Base-by-base conservation (phyloP, 306 rosid species). In the Pachyrhizus erosus region DNA sequence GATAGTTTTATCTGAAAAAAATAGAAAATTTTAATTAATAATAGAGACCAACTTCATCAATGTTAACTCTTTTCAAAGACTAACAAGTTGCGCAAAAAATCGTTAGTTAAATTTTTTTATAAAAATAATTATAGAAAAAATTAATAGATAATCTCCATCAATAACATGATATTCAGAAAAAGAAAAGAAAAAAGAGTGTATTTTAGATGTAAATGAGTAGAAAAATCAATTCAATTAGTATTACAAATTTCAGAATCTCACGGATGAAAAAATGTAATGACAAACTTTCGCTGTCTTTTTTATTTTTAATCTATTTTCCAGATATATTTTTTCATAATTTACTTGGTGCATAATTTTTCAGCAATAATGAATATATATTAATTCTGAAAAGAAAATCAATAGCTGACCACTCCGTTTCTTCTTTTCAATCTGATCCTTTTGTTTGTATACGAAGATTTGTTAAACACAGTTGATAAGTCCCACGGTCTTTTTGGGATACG, bases 281-380 rank as follows among this genome's bases (percentile, higher is more conserved):
- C 83, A 83, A 78, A 54, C 62, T 87, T 51, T 70, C 79, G 33
- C 71, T 82, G 14, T 24, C 85, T 29, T 43, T 18, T 27, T 26
- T 17, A n/a, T 69, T 45, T 27, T 26, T 17, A n/a, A 61, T 45
- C 7, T 52, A 34, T 69, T 69, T 70, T 76, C 0, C 4, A 17
- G 31, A 51, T 75, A 27, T 39, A 20, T 37, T 17, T 78, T 73
- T 80, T 80, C 42, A 10, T 55, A 68, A 57, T 85, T 84, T 84
- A 48, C 69, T 42, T 87, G 92, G 93, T 29, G 66, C 88, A 58
- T 49, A 84, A 42, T 87, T 87, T 80, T 88, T 86, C 85, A 87
- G 26, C 64, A 79, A 65, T 80, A 62, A 76, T 58, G 7, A 48
- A 49, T 10, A 11, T 48, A 45, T 34, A 40, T 21, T 29, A 29